A percentile compares a stretch with the other conserved stretches of the same genome.
These are phyloP conservation scores for Neurospora sp. DNA, from an alignment of 495 filamentous ascomycete genomes.

Conservation along the genomic window DNA sequence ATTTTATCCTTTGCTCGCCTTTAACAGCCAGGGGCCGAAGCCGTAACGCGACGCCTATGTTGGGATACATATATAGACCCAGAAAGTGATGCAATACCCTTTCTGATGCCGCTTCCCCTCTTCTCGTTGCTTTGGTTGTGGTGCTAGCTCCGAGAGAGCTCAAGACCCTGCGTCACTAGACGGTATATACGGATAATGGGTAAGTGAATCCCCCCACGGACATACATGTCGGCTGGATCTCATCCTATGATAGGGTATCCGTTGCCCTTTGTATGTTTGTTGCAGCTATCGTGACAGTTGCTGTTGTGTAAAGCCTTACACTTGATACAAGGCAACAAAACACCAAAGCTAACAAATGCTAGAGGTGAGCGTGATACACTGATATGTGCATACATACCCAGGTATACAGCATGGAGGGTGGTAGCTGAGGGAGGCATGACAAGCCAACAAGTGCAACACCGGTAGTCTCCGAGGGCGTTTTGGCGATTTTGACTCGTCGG, in stretches of 20 bases:
- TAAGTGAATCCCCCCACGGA: neutral
- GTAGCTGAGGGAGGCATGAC: neutral
- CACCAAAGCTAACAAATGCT: neutral
- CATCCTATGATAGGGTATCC: neutral
- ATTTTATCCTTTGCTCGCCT: neutral
- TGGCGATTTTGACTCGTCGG: neutral
- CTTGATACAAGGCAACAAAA: neutral
- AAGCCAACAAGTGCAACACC: neutral
- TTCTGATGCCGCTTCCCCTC: neutral
- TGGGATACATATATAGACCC: neutral
- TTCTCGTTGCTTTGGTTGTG: neutral
- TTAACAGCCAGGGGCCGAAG: neutral
- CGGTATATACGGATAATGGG: neutral
- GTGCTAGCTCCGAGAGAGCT: neutral
- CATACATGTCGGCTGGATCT: neutral
- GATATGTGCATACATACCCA: neutral
- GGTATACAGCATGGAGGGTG: neutral
- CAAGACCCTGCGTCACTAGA: neutral
- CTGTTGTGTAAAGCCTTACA: neutral
- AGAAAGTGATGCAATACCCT: neutral
- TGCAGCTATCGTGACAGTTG: neutral
- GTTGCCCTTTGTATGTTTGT: neutral
- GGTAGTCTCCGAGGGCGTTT: neutral
- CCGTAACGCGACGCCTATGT: neutral
- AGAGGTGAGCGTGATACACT: neutral